Percentiles rank a stretch among this genome's conserved stretches.
phyloP scores from a whole-genome alignment of 2,329 filamentous ascomycete genomes.

The Stachybotrys echinatus region DNA sequence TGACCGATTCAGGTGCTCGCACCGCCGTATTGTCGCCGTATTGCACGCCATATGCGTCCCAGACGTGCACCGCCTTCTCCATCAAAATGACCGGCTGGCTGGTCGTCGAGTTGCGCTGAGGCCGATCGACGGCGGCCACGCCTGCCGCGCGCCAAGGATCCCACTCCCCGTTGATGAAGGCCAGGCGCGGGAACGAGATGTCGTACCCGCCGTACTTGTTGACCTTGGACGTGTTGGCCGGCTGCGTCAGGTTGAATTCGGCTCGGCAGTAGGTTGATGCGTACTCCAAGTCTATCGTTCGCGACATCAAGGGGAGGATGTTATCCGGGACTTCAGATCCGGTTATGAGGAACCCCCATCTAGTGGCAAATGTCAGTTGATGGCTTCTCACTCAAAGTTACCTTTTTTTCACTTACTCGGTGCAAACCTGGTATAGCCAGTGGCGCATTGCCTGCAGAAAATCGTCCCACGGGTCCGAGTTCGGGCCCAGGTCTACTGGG shows the following conservation, averaged over 20 bases:
- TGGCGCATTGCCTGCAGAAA: conserved; percentile 14
- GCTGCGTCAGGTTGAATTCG: conserved; percentile 63
- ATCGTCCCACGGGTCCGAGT: conserved; percentile 23
- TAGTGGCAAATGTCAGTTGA: conserved; percentile 15
- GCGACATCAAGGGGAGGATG: conserved; percentile 66
- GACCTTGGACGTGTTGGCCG: conserved; percentile 58
- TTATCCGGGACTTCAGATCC: conserved; percentile 62
- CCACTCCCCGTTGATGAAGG: conserved; percentile 68
- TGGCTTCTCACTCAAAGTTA: neutral
- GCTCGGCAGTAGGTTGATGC: conserved; percentile 56
- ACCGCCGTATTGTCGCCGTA: conserved; percentile 53
- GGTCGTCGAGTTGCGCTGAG: conserved; percentile 51
- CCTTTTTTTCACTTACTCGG: conserved; percentile 35
- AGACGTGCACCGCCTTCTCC: conserved; percentile 71
- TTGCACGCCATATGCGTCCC: conserved; percentile 63
- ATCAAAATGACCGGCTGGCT: conserved; percentile 72
- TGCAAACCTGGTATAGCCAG: conserved; percentile 52
- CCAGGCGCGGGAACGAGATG: conserved; percentile 69
- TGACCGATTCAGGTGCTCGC: conserved; percentile 55
- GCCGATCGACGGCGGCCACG: conserved; percentile 59
- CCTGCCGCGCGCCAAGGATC: conserved; percentile 78
- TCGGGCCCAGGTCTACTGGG: conserved; percentile 22
- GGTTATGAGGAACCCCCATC: conserved; percentile 76
- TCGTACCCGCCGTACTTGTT: conserved; percentile 73
- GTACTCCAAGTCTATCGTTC: conserved; percentile 61